Evolutionary conservation across 2,329 filamentous ascomycete genomes (phyloP).

Genomic region (Ceratocystis cubensis): DNA sequence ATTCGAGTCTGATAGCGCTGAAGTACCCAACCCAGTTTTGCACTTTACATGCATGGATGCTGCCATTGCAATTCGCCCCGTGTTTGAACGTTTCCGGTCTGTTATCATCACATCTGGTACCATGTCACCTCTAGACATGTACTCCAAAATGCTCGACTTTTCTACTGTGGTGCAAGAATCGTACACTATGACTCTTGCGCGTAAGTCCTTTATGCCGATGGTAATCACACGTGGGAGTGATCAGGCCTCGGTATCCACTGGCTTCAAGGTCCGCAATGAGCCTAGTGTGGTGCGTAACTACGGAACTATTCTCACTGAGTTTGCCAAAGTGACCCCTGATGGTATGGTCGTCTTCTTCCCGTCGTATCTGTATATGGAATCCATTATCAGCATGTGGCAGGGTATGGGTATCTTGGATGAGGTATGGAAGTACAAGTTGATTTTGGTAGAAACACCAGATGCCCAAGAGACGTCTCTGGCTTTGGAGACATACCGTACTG

Average conservation of each 20-base stretch:
- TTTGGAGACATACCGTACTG: slow-evolving; percentile 90
- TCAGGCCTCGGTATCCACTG: slow-evolving; percentile 82
- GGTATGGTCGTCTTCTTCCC: slow-evolving; percentile 99
- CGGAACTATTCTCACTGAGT: slow-evolving; percentile 83
- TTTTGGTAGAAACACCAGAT: slow-evolving; percentile 93
- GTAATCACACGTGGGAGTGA: slow-evolving; percentile 92
- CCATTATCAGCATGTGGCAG: slow-evolving; percentile 98
- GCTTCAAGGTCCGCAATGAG: slow-evolving; percentile 91
- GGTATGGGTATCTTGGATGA: slow-evolving; percentile 95
- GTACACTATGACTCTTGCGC: slow-evolving; percentile 89
- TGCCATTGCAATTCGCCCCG: slow-evolving; percentile 93
- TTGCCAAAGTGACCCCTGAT: slow-evolving; percentile 89
- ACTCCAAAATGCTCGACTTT: slow-evolving; percentile 96
- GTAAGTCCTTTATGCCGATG: slow-evolving; percentile 93
- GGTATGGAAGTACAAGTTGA: slow-evolving; percentile 98
- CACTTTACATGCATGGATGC: slow-evolving; percentile 96
- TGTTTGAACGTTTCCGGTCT: slow-evolving; percentile 93
- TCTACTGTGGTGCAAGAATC: slow-evolving; percentile 88
- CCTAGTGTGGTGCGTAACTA: slow-evolving; percentile 96
- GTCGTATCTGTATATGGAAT: slow-evolving; percentile 98
- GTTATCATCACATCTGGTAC: slow-evolving; percentile 98
- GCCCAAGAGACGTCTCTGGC: slow-evolving; percentile 93
- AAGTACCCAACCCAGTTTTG: slow-evolving; percentile 90
- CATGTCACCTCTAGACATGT: slow-evolving; percentile 95
- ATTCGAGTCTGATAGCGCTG: slow-evolving; percentile 87